Percentiles rank a stretch among this genome's conserved stretches.
Evolutionary conservation across 225 moss, liverwort and hornwort species (phyloP).

Genomic region (Anthoceros angustus): DNA sequence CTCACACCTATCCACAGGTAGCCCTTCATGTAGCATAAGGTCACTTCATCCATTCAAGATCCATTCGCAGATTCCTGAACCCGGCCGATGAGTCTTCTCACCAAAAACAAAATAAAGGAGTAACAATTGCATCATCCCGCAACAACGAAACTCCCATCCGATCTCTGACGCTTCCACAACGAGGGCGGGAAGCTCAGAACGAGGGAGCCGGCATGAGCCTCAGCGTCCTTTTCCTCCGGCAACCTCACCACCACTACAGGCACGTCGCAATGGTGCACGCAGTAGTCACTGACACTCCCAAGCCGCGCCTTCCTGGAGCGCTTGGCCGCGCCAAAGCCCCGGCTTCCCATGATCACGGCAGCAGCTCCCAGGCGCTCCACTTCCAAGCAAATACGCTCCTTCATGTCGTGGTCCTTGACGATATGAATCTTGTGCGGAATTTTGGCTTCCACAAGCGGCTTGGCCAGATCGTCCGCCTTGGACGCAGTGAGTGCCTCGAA

Average conservation of each 20-base stretch:
- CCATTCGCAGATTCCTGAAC: no score
- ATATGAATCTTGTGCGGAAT: not conserved
- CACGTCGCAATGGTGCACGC: slow-evolving; percentile 4
- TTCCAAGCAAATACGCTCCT: slow-evolving; percentile 4
- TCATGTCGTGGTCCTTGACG: slow-evolving; percentile 4
- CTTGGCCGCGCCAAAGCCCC: slow-evolving; percentile 1
- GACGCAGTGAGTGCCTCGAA: not conserved
- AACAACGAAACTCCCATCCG: no score
- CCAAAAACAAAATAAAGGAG: no score
- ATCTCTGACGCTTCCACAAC: no score
- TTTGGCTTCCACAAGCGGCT: slow-evolving; percentile 1
- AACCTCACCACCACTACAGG: slow-evolving; percentile 1
- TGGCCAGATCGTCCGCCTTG: slow-evolving; percentile 4
- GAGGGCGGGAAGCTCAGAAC: not conserved
- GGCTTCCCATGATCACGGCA: not conserved
- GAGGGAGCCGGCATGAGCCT: slow-evolving; percentile 2
- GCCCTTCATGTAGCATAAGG: no score
- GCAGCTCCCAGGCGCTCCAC: slow-evolving; percentile 3
- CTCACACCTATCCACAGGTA: no score
- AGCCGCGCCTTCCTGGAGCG: not conserved
- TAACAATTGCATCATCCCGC: no score
- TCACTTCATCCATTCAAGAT: no score
- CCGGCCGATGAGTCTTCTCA: no score
- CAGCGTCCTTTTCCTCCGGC: not conserved
- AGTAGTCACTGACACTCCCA: slow-evolving; percentile 3